Conservation (phyloP, 2,329 filamentous ascomycete genomes). For the Colletotrichum musae region DNA sequence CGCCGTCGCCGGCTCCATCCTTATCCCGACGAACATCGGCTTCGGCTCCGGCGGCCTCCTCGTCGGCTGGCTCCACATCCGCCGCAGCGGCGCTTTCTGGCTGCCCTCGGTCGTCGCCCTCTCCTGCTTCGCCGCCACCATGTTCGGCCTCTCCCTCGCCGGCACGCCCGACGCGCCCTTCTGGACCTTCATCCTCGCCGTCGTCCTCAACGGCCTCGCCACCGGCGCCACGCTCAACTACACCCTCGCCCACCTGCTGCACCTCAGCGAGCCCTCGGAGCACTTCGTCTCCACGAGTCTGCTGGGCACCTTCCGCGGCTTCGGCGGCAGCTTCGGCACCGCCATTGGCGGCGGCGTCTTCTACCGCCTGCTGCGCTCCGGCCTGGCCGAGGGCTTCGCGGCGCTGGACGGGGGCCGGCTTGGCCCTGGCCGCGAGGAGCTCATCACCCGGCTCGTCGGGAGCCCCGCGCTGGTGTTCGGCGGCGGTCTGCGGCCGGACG, state of each 20-base stretch:
- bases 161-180: constrained; percentile 67
- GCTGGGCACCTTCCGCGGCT: constrained; percentile 84
- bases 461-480: constrained; percentile 66
- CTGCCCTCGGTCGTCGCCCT: constrained; percentile 73
- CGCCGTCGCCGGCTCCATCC: constrained; percentile 79
- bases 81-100: constrained; percentile 81
- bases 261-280: constrained; percentile 75
- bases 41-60: constrained; percentile 82
- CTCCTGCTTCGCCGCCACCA: constrained; percentile 71
- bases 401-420: constrained; percentile 56
- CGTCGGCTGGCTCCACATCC: constrained; percentile 83
- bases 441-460: constrained; percentile 65
- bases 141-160: constrained; percentile 69
- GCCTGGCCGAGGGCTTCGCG: constrained; percentile 71
- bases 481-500: constrained; percentile 56
- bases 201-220: constrained; percentile 80
- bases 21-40: constrained; percentile 86
- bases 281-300: constrained; percentile 85
- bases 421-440: constrained; percentile 50
- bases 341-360: constrained; percentile 86
- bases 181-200: constrained; percentile 68
- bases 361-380: constrained; percentile 69
- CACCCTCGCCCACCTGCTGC: constrained; percentile 83
- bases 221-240: constrained; percentile 85
- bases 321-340: constrained; percentile 85